phyloP scores from a whole-genome alignment of 805 yeast species.

The Candida ortonii region DNA sequence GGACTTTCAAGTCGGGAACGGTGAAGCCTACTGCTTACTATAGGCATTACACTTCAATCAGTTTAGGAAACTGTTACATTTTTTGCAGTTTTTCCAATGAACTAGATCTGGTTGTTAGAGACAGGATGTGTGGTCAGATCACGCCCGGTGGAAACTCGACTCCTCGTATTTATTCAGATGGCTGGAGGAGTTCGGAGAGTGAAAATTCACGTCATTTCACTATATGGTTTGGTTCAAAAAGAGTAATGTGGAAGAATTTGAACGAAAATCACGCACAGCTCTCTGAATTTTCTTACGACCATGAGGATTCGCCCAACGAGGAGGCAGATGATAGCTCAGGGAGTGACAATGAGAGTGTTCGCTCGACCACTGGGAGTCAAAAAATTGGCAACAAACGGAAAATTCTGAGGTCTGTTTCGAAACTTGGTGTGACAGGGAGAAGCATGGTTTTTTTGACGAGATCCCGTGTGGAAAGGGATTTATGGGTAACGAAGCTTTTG shows the following conservation, averaged over 20 bases:
- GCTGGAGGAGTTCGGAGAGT: slow-evolving; percentile 80
- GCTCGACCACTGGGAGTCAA: not conserved
- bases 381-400: slow-evolving; percentile 25
- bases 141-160: slow-evolving; percentile 55
- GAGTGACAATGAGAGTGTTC: slow-evolving; percentile 7
- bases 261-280: slow-evolving; percentile 8
- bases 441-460: slow-evolving; percentile 75
- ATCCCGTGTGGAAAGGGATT: slow-evolving; percentile 77
- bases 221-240: slow-evolving; percentile 74
- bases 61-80: slow-evolving; percentile 66
- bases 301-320: slow-evolving; percentile 3
- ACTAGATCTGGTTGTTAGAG: slow-evolving; percentile 48
- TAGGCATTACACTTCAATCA: slow-evolving; percentile 53
- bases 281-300: slow-evolving; percentile 6
- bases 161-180: slow-evolving; percentile 77
- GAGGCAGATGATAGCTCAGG: too few species aligned
- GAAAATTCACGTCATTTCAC: slow-evolving; percentile 77
- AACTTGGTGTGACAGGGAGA: slow-evolving; percentile 65
- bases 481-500: slow-evolving; percentile 62
- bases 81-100: slow-evolving; percentile 67
- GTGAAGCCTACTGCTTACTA: slow-evolving; percentile 48
- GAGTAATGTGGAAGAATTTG: slow-evolving; percentile 36
- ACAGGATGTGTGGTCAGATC: slow-evolving; percentile 38
- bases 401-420: slow-evolving; percentile 42
- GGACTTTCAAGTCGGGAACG: slow-evolving; percentile 43